A percentile compares a stretch with the other conserved stretches of the same genome.
phyloP scores from a whole-genome alignment of 2,329 filamentous ascomycete genomes.

The Volutella citrinella region DNA sequence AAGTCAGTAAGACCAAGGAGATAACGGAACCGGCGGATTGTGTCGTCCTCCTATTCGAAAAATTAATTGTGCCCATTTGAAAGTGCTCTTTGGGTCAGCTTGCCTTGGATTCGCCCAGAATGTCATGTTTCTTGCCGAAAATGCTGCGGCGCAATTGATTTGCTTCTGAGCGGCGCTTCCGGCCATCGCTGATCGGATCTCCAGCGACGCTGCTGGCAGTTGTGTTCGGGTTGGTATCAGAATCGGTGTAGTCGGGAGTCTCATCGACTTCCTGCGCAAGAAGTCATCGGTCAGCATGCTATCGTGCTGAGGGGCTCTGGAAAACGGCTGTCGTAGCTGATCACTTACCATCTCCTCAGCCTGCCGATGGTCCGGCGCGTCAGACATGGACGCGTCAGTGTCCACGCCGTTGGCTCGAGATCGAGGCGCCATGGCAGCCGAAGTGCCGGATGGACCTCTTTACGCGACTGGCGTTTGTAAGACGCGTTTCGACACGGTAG shows the following conservation, averaged over 20 bases:
- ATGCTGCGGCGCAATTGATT: slow-evolving; percentile 89
- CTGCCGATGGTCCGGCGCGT: slow-evolving; percentile 48
- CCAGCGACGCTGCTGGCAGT: slow-evolving; percentile 83
- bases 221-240: slow-evolving; percentile 65
- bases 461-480: slow-evolving; percentile 47
- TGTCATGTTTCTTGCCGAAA: slow-evolving; percentile 91
- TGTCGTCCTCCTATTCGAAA: slow-evolving; percentile 76
- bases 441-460: slow-evolving; percentile 37
- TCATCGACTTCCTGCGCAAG: slow-evolving; percentile 62
- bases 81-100: slow-evolving; percentile 8
- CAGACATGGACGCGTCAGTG: slow-evolving; percentile 61
- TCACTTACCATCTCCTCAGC: slow-evolving; percentile 49
- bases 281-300: no score
- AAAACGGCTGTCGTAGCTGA: no score
- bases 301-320: no score
- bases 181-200: slow-evolving; percentile 70
- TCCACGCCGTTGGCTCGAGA: slow-evolving; percentile 52
- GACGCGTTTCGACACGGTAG: slow-evolving; percentile 42
- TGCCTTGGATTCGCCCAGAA: slow-evolving; percentile 89
- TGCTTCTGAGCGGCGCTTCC: slow-evolving; percentile 81
- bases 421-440: slow-evolving; percentile 52
- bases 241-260: slow-evolving; percentile 64
- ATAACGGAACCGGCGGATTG: slow-evolving; percentile 90
- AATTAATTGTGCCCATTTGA: slow-evolving; percentile 6
- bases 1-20: slow-evolving; percentile 91